Base-by-base conservation (phyloP, 1,284 basidiomycete species). In the Gomphus bonarii region DNA sequence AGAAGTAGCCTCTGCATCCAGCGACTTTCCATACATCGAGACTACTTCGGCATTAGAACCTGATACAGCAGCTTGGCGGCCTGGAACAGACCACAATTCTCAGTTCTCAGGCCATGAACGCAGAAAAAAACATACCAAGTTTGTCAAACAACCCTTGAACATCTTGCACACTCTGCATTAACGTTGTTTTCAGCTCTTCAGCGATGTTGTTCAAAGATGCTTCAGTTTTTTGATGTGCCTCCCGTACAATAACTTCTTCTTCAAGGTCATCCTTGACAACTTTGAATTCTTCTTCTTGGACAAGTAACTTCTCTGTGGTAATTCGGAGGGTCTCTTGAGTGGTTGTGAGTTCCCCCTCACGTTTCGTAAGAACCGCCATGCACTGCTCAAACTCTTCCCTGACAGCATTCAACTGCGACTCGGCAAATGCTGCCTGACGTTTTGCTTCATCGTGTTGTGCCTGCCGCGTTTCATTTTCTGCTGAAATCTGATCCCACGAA, bases 381-480 rank as follows among this genome's bases (percentile, higher is more conserved):
- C 88, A 86, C 66, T 93, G 85, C 66, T 95, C 91, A 63, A 93
- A 95, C 70, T 97, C 92, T 60, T 92, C 89, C 57, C 86, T 78
- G n/a, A 91, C 81, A 31, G 77, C 82, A 55, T 81, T 73, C 67
- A 94, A 77, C 68, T 95, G 88, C 50, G 82, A 81, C 64, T 92
- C 88, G n/a, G 89, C 77, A 38, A 92, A 84, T 63, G 86, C 85
- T 9, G 89, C 84, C 65, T 88, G 84, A 65, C 86, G 85, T 68
- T 82, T 85, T 14, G 89, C 82, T 67, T 97, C 92, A 57, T 86
- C 81, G 57, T 85, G 76, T 64, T 89, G 86, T 12, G 86, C 87
- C 64, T 84, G 80, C 55, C 79, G 77, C 50, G 86, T 72, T 63
- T 91, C 86, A 61, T 91, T 84, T 63, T 91, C 88, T 1, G 76